These are phyloP conservation scores for Agaricus blazei DNA, from an alignment of 768 basidiomycete species.

Conservation along the genomic window DNA sequence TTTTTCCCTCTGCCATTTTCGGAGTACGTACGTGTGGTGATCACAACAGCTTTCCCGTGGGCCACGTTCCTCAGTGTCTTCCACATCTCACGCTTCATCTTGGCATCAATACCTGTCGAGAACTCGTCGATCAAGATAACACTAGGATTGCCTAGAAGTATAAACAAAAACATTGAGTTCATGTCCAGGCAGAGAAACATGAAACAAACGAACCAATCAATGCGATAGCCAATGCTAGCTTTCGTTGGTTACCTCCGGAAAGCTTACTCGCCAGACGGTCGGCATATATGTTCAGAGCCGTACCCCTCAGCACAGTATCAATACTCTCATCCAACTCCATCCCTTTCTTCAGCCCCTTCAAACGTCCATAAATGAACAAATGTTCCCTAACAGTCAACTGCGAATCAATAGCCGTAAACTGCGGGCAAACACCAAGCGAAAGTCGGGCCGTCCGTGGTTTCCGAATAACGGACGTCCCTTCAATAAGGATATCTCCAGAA, in stretches of 20 bases:
- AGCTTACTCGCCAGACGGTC: conserved; percentile 70
- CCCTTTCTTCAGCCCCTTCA: conserved; percentile 60
- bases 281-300: conserved; percentile 54
- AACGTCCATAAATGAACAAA: conserved; percentile 61
- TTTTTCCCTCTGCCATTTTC: not conserved
- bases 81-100: conserved; percentile 86
- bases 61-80: conserved; percentile 59
- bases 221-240: conserved; percentile 71
- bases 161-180: not conserved
- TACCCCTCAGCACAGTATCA: conserved; percentile 50
- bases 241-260: conserved; percentile 78
- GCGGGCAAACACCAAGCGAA: conserved; percentile 76
- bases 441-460: conserved; percentile 60
- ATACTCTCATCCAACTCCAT: conserved; percentile 49
- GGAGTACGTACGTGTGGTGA: conserved; percentile 57
- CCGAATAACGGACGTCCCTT: conserved; percentile 59
- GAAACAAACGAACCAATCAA: conserved; percentile 30
- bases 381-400: conserved; percentile 79
- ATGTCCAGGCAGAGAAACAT: not conserved
- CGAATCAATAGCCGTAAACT: conserved; percentile 78
- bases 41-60: conserved; percentile 62
- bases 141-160: conserved; percentile 56
- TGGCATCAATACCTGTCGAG: conserved; percentile 78
- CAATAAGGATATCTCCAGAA: conserved; percentile 63
- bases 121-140: conserved; percentile 82